Base-by-base conservation (phyloP, 106 monocot genomes). In the Phalaenopsis equestris region DNA sequence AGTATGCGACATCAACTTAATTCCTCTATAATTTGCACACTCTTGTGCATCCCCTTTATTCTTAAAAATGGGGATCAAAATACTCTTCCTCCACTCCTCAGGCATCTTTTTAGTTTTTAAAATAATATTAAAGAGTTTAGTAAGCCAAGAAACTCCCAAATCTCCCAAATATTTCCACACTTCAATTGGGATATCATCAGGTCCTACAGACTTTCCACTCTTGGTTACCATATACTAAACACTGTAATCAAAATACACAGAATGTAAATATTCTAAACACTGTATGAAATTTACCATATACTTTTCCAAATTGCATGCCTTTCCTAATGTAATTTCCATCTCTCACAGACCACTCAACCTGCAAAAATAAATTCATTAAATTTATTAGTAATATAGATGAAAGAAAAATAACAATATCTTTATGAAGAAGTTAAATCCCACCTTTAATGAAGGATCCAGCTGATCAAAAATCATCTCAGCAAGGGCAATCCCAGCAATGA, bases 401-500 rank as follows among this genome's bases (percentile, higher is more conserved):
- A 42, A 45, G 41, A 5, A 45, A 42, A 45, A 74, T 42, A 19
- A 17, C 7, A 4, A 15, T 74, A 45, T 43, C 43, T 42, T 74
- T 74, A 42, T 73, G 43, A 74, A 74, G 18, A 19, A 5, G 7
- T 43, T 30, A 74, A 75, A 24, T 21, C 18, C 58, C 84, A 97
- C 97, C 90, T 88, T 92, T 47, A 99, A 79, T 76, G 84, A 93
- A 79, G 92, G 84, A 82, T 99, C 99, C 10, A 95, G 91, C 73
- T 94, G 86, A 67, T 81, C 67, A 81, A 99, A 99, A 42, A 99
- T 88, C 89, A 93, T 93, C 85, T 99, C 94, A 80, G 99, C 86
- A 65, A 99, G 94, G 77, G 89, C 84, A 79, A 91, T 90, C 75
- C 99, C 99, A 75, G 94, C 99, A 84, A 99, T 84, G 10, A 99